These are phyloP conservation scores for Colletotrichum phormii DNA, from an alignment of 2,329 filamentous ascomycete genomes.

Conservation along the genomic window DNA sequence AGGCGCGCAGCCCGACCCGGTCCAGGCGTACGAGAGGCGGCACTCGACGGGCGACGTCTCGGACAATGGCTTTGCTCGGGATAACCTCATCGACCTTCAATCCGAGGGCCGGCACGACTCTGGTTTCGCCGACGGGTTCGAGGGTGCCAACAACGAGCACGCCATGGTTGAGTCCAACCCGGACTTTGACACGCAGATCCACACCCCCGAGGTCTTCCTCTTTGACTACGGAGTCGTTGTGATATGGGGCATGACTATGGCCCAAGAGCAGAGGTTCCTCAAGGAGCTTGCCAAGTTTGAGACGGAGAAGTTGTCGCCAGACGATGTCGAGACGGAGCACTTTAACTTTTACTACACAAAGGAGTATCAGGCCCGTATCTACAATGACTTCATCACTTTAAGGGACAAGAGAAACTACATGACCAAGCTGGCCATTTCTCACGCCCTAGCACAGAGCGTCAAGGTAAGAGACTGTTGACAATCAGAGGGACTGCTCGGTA, in stretches of 20 bases:
- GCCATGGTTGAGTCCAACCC: constrained; percentile 60
- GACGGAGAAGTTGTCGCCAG: constrained; percentile 85
- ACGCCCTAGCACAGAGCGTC: constrained; percentile 94
- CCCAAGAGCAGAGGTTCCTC: constrained; percentile 89
- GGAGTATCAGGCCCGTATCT: constrained; percentile 97
- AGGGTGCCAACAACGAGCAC: constrained; percentile 41
- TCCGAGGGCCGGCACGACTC: constrained; percentile 48
- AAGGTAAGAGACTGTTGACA: constrained; percentile 67
- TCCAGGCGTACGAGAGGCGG: constrained; percentile 70
- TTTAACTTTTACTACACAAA: constrained; percentile 99
- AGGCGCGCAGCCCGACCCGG: constrained; percentile 47
- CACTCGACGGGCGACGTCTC: constrained; percentile 81
- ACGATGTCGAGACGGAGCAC: constrained; percentile 94
- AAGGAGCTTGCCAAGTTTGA: constrained; percentile 97
- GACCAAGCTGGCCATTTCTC: constrained; percentile 96
- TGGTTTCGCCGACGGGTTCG: constrained; percentile 46
- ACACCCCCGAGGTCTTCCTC: constrained; percentile 94
- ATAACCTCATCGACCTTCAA: constrained; percentile 73
- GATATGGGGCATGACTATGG: constrained; percentile 96
- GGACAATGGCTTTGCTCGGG: constrained; percentile 63
- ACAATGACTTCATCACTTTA: constrained; percentile 98
- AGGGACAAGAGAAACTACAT: constrained; percentile 97
- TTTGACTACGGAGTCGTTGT: constrained; percentile 98
- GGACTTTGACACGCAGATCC: constrained; percentile 88
- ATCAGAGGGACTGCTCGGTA: background rate